A percentile compares a stretch with the other conserved stretches of the same genome.
These are phyloP conservation scores for Oryza officinalis DNA, from an alignment of 176 grass and related monocot genomes.

Conservation along the genomic window DNA sequence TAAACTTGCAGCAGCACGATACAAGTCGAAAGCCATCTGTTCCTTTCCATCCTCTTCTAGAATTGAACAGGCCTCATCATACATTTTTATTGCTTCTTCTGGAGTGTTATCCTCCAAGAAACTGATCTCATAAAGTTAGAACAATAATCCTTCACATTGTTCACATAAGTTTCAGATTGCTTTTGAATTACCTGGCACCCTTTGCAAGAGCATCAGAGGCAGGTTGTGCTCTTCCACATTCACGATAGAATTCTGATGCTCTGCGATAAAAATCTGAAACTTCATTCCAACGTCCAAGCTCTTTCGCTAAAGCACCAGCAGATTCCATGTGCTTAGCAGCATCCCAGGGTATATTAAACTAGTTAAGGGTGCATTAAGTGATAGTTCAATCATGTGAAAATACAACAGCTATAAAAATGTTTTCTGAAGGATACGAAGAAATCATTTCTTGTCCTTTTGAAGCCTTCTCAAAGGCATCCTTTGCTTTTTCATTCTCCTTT, in stretches of 20 bases:
- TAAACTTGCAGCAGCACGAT: conserved; percentile 65
- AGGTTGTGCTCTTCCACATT: conserved; percentile 93
- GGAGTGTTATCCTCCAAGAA: conserved; percentile 85
- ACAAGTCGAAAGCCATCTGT: conserved; percentile 98
- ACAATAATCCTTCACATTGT: conserved; percentile 7
- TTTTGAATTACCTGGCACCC: conserved; percentile 75
- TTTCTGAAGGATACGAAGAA: conserved; percentile 74
- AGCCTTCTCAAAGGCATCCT: conserved; percentile 99
- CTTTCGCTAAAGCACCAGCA: conserved; percentile 91
- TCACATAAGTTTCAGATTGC: not conserved
- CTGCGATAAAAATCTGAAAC: conserved; percentile 77
- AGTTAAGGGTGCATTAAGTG: conserved; percentile 41
- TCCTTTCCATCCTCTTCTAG: conserved; percentile 98
- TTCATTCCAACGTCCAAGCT: conserved; percentile 84
- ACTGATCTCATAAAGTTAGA: conserved; percentile 48
- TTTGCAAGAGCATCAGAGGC: conserved; percentile 96
- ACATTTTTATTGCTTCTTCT: conserved; percentile 84
- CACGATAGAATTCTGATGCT: conserved; percentile 90
- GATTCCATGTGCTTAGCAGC: conserved; percentile 98
- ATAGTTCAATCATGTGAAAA: conserved; percentile 36
- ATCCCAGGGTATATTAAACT: conserved; percentile 87
- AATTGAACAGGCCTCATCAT: conserved; percentile 73
- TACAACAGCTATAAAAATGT: conserved; percentile 14
- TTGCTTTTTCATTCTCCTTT: conserved; percentile 95
- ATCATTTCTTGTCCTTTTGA: conserved; percentile 99